A percentile compares a stretch with the other conserved stretches of the same genome.
Conservation (phyloP, 257 asterid genomes). For the Petunia secreta region DNA sequence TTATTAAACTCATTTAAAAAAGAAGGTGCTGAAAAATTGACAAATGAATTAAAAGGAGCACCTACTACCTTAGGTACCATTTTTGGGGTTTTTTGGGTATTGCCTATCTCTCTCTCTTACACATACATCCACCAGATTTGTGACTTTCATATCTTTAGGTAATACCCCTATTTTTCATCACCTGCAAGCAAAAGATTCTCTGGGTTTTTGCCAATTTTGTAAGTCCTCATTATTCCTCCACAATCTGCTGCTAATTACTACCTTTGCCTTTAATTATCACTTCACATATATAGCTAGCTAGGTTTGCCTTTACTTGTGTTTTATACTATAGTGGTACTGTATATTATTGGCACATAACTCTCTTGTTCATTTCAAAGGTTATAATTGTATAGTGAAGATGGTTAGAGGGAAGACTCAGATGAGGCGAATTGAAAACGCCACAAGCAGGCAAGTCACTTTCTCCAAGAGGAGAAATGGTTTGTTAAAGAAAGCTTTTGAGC, state of each 20-base stretch:
- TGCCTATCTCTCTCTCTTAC: background rate
- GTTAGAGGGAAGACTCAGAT: conserved; percentile 92
- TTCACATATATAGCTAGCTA: background rate
- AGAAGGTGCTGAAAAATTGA: conserved; percentile 16
- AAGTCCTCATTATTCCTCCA: conserved; percentile 38
- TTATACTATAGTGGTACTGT: no score
- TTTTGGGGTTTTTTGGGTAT: background rate
- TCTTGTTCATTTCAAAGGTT: background rate
- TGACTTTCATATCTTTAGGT: conserved; percentile 54
- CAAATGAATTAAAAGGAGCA: conserved; percentile 39
- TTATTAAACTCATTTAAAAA: no score
- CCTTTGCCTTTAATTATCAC: background rate
- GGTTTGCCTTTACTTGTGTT: no score
- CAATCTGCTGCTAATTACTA: conserved; percentile 15
- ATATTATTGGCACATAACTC: background rate
- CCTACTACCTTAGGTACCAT: conserved; percentile 32
- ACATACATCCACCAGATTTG: conserved; percentile 34
- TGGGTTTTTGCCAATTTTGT: conserved; percentile 64
- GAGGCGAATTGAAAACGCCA: conserved; percentile 90
- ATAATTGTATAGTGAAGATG: conserved; percentile 40
- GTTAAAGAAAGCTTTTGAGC: conserved; percentile 80
- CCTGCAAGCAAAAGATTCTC: conserved; percentile 47
- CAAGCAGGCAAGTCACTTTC: conserved; percentile 90
- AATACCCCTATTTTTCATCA: conserved; percentile 27
- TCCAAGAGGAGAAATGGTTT: conserved; percentile 87